Conservation (phyloP, 1,284 basidiomycete genomes). For the Trichosporon sp. region DNA sequence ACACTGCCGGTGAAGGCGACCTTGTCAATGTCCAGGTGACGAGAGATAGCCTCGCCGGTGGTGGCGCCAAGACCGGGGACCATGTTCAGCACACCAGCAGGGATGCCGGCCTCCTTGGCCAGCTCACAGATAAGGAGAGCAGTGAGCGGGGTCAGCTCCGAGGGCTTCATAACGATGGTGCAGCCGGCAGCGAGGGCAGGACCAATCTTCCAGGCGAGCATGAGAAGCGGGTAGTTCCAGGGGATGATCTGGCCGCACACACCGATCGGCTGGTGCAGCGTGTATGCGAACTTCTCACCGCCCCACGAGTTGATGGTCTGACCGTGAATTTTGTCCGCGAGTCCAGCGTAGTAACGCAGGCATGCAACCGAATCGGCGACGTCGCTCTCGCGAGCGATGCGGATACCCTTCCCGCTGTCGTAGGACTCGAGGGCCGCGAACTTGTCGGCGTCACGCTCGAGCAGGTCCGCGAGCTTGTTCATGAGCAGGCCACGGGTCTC, state of each 20-base stretch:
- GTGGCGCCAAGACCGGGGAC: constrained; percentile 74
- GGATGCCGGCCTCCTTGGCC: constrained; percentile 60
- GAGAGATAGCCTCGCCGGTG: constrained; percentile 75
- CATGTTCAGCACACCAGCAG: constrained; percentile 85
- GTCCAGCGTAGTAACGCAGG: constrained; percentile 69
- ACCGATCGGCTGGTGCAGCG: constrained; percentile 86
- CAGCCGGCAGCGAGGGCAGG: constrained; percentile 71
- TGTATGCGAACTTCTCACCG: constrained; percentile 72
- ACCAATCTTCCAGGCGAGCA: constrained; percentile 90
- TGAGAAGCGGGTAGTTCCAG: constrained; percentile 87
- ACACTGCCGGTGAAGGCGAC: constrained; percentile 58
- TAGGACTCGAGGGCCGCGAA: constrained; percentile 69
- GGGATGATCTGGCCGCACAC: constrained; percentile 88
- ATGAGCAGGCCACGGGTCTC: constrained; percentile 70
- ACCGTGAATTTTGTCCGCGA: constrained; percentile 63
- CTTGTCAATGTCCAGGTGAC: constrained; percentile 76
- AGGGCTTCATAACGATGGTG: constrained; percentile 59
- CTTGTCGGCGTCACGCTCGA: constrained; percentile 70
- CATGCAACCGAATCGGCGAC: constrained; percentile 74
- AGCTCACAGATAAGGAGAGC: constrained; percentile 60
- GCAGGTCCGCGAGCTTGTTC: constrained; percentile 82
- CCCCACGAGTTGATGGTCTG: constrained; percentile 41
- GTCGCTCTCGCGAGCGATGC: constrained; percentile 64
- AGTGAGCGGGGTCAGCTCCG: constrained; percentile 83
- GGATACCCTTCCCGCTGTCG: constrained; percentile 77